phyloP scores from a whole-genome alignment of 2,329 filamentous ascomycete genomes.

The Bipolaris oryzae region DNA sequence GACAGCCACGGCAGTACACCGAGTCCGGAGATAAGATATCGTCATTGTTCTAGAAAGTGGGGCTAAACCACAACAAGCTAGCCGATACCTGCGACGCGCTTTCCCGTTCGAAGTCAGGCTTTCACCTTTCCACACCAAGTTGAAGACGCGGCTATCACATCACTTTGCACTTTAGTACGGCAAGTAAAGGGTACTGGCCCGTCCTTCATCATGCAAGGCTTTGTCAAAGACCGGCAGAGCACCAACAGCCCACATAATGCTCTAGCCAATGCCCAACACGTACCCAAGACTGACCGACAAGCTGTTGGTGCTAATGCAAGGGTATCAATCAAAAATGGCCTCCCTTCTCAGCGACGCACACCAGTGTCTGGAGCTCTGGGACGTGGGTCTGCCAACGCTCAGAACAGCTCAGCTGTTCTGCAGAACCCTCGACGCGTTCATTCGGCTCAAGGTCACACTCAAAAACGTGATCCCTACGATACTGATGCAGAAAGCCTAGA shows the following conservation, averaged over 20 bases:
- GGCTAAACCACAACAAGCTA: conserved; percentile 25
- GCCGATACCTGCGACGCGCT: conserved; percentile 29
- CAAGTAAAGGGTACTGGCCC: not conserved
- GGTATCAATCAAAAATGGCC: conserved; percentile 19
- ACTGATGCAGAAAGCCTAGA: conserved; percentile 49
- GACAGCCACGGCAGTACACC: conserved; percentile 1
- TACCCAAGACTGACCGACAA: conserved; percentile 20
- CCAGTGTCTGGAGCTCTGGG: conserved; percentile 4
- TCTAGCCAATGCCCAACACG: conserved; percentile 18
- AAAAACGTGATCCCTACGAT: conserved; percentile 37
- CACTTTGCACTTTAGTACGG: not conserved
- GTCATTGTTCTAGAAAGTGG: conserved; percentile 30
- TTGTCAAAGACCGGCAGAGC: conserved; percentile 22
- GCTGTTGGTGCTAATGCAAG: conserved; percentile 32
- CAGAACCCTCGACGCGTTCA: conserved; percentile 25
- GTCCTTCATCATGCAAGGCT: conserved; percentile 27
- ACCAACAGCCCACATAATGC: conserved; percentile 25
- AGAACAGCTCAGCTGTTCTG: conserved; percentile 19
- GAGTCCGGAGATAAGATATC: conserved; percentile 36
- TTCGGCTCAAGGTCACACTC: conserved; percentile 17
- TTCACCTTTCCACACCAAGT: conserved; percentile 18
- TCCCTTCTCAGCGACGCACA: conserved; percentile 19
- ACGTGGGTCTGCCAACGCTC: conserved; percentile 16
- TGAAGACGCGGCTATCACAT: conserved; percentile 10
- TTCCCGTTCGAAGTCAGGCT: conserved; percentile 32